These are phyloP conservation scores for Auricularia heimuer DNA, from an alignment of 768 basidiomycete species.

Conservation along the genomic window DNA sequence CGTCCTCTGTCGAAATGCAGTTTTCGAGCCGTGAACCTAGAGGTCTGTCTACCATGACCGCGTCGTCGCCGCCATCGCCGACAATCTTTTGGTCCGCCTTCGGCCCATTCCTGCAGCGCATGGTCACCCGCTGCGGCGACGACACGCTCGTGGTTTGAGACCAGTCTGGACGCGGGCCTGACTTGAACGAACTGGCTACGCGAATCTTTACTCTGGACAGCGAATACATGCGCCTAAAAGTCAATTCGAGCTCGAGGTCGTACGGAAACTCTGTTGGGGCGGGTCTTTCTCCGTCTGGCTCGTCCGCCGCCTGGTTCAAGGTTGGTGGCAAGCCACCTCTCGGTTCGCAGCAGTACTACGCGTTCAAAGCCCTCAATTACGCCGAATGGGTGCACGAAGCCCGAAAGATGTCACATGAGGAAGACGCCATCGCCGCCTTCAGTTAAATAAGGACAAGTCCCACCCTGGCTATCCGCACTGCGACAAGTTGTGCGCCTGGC, in stretches of 20 bases:
- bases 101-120: neutral
- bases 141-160: neutral
- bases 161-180: neutral
- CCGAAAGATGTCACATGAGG: neutral
- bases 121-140: neutral
- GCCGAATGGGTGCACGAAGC: neutral
- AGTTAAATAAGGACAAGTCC: neutral
- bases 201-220: neutral
- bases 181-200: neutral
- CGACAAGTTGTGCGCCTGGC: too few relatives aligned
- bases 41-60: neutral
- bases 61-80: neutral
- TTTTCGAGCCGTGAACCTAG: neutral
- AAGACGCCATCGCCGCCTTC: neutral
- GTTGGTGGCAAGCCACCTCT: neutral
- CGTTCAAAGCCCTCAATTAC: neutral
- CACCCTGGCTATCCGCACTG: too few relatives aligned
- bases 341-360: neutral
- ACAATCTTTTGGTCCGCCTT: neutral
- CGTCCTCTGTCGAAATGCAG: neutral
- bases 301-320: neutral
- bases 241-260: neutral
- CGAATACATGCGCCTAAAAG: neutral
- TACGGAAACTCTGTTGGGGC: neutral
- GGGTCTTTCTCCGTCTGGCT: neutral